Conservation (phyloP, 129 eudicot genomes). For the Kitagawia praeruptora region DNA sequence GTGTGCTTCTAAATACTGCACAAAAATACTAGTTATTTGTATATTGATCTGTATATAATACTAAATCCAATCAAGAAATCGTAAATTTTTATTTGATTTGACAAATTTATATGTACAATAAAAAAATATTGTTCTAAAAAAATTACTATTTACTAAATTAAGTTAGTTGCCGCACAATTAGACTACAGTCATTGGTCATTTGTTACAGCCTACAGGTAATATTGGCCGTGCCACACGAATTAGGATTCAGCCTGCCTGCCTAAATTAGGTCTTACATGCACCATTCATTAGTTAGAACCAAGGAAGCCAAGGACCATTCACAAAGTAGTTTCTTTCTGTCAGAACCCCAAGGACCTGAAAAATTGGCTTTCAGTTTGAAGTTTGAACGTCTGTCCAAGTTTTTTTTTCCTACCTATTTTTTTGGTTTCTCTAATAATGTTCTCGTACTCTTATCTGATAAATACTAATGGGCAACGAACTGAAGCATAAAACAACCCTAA, state of each 20-base stretch:
- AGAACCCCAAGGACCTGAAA: background rate
- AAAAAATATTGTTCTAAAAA: background rate
- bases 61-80: background rate
- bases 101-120: too few relatives aligned
- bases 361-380: background rate
- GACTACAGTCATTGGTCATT: background rate
- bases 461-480: background rate
- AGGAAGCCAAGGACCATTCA: too few relatives aligned
- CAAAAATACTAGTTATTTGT: too few relatives aligned
- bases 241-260: background rate
- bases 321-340: background rate
- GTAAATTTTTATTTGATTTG: too few relatives aligned
- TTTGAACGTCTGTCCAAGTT: background rate
- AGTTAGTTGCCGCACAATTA: background rate
- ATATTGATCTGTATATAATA: background rate
- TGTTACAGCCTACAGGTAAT: background rate
- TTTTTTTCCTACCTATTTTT: background rate
- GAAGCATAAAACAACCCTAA: background rate
- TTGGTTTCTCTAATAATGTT: background rate
- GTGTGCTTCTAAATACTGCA: background rate
- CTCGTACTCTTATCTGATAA: background rate
- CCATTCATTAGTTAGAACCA: too few relatives aligned
- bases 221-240: background rate
- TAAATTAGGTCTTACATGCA: background rate
- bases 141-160: too few relatives aligned